Conservation (phyloP, 2,329 filamentous ascomycete species). For the Pseudocercospora macadamiae region DNA sequence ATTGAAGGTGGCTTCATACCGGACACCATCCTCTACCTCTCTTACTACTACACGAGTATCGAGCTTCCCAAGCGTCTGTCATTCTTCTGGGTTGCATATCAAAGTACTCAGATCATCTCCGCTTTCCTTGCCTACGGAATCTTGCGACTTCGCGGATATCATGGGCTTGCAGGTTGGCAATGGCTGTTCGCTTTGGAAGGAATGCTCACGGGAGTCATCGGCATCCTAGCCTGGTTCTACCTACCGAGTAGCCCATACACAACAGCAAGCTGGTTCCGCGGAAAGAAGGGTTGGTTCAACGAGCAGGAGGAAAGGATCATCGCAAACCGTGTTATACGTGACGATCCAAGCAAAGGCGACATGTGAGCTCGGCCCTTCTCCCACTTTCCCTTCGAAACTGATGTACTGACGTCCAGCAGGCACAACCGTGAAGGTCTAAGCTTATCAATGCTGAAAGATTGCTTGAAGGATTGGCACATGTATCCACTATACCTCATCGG, state of each 20-base stretch:
- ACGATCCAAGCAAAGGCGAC: conserved; percentile 62
- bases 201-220: conserved; percentile 56
- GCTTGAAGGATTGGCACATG: conserved; percentile 38
- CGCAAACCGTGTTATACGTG: conserved; percentile 66
- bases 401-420: not conserved
- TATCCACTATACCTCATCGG: conserved; percentile 27
- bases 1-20: conserved; percentile 60
- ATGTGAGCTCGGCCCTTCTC: conserved; percentile 43
- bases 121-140: conserved; percentile 62
- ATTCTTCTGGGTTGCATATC: conserved; percentile 70
- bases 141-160: conserved; percentile 48
- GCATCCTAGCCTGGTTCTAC: conserved; percentile 56
- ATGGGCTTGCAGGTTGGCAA: conserved; percentile 56
- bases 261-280: conserved; percentile 64
- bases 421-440: conserved; percentile 61
- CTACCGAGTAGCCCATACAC: conserved; percentile 64
- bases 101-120: conserved; percentile 57
- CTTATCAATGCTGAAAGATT: conserved; percentile 52
- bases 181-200: conserved; percentile 64
- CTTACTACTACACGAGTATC: conserved; percentile 73
- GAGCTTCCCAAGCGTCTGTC: conserved; percentile 70
- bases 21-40: conserved; percentile 68
- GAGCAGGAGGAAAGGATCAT: conserved; percentile 65
- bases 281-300: conserved; percentile 64
- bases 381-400: not conserved